A percentile compares a stretch with the other conserved stretches of the same genome.
These are phyloP conservation scores for Chloris gayana DNA, from an alignment of 176 grass and related monocot genomes.

Conservation along the genomic window DNA sequence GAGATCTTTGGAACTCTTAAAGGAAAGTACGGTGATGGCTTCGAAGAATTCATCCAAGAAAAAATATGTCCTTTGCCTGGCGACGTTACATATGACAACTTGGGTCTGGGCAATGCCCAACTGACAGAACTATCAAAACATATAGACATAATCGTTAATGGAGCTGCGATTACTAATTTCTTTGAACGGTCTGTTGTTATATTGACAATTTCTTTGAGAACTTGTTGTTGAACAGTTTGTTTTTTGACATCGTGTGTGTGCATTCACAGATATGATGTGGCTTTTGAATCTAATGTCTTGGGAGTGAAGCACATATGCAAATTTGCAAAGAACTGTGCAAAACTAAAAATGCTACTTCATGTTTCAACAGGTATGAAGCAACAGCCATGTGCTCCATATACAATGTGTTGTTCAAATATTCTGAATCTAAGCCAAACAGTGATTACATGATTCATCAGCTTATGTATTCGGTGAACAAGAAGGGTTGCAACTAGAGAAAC, in stretches of 20 bases:
- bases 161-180: constrained; percentile 34
- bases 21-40: neutral
- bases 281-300: neutral
- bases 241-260: neutral
- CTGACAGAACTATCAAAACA: constrained; percentile 36
- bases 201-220: neutral
- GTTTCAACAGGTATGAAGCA: neutral
- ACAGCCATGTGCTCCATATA: neutral
- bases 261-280: neutral
- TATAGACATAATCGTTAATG: constrained; percentile 50
- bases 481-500: constrained; percentile 57
- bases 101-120: neutral
- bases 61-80: neutral
- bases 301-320: neutral
- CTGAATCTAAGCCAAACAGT: neutral
- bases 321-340: neutral
- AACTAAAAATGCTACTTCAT: neutral
- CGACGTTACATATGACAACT: neutral
- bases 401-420: neutral
- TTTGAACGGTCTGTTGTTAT: neutral
- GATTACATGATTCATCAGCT: neutral
- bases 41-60: neutral
- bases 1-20: neutral
- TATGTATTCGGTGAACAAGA: constrained; percentile 58
- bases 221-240: neutral